These are phyloP conservation scores for Calonectria pseudoreteaudii DNA, from an alignment of 2,329 filamentous ascomycete genomes.

Conservation along the genomic window DNA sequence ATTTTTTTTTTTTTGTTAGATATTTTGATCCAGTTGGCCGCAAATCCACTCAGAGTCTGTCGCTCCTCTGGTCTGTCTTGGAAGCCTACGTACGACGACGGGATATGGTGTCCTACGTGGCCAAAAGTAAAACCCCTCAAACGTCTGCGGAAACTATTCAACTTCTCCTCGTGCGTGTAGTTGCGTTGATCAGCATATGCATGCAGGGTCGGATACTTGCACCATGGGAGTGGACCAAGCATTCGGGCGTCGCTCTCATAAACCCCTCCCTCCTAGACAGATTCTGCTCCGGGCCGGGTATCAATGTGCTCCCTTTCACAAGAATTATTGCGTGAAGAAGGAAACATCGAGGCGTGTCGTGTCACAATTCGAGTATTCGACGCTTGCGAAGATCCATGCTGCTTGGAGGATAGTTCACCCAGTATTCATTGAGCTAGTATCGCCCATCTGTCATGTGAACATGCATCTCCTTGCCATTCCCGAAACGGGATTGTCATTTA, in stretches of 20 bases:
- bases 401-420: background rate
- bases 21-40: background rate
- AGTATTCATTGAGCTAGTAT: background rate
- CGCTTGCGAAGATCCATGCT: background rate
- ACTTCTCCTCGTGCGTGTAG: background rate
- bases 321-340: background rate
- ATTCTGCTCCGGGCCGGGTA: background rate
- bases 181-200: constrained; percentile 3
- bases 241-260: background rate
- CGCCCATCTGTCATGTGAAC: background rate
- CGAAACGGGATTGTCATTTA: background rate
- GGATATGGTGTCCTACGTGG: background rate
- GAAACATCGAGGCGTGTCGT: background rate
- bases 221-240: background rate
- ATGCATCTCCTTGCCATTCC: background rate
- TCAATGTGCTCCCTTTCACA: background rate
- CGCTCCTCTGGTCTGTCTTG: background rate
- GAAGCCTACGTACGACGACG: background rate
- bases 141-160: background rate
- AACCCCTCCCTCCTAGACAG: background rate
- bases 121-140: background rate
- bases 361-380: background rate
- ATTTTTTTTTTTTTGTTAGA: no score
- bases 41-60: background rate
- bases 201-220: background rate